Conservation (phyloP, 1,284 basidiomycete genomes). For the Boletus albobrunnescens region DNA sequence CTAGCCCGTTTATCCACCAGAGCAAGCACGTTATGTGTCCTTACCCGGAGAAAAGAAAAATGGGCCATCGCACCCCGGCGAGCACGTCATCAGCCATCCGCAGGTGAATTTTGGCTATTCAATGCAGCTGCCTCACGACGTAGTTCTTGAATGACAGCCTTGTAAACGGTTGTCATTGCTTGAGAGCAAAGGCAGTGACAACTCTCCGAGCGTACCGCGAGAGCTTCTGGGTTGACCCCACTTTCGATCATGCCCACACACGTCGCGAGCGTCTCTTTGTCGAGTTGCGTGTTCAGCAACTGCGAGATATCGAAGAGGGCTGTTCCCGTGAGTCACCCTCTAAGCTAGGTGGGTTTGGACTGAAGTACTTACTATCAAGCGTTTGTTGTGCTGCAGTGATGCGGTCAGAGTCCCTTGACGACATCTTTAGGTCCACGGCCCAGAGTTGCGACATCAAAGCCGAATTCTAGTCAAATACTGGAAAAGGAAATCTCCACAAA, state of each 20-base stretch:
- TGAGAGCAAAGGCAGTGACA: not conserved
- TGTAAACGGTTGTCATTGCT: conserved; percentile 7
- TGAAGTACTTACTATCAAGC: conserved; percentile 74
- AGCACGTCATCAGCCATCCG: conserved; percentile 19
- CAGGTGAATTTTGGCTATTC: conserved; percentile 19
- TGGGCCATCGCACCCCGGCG: too few relatives aligned
- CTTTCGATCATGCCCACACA: conserved; percentile 83
- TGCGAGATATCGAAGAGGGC: conserved; percentile 81
- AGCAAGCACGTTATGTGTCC: conserved; percentile 12
- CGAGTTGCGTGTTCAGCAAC: conserved; percentile 75
- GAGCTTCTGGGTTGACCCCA: conserved; percentile 80
- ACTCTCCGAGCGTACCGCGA: conserved; percentile 59
- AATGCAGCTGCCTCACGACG: conserved; percentile 55
- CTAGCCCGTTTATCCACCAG: conserved; percentile 3
- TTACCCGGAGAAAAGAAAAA: too few relatives aligned
- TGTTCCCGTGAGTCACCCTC: conserved; percentile 31
- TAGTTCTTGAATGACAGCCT: conserved; percentile 76
- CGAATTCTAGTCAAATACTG: too few relatives aligned
- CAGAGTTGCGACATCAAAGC: too few relatives aligned
- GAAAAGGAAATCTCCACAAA: not conserved
- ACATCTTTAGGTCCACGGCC: too few relatives aligned
- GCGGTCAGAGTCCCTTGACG: conserved; percentile 61
- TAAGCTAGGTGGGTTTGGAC: not conserved
- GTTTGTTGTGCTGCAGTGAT: conserved; percentile 74
- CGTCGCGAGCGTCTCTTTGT: conserved; percentile 77